Conservation (phyloP, 139 green algal species). For the Pleodorina starrii region DNA sequence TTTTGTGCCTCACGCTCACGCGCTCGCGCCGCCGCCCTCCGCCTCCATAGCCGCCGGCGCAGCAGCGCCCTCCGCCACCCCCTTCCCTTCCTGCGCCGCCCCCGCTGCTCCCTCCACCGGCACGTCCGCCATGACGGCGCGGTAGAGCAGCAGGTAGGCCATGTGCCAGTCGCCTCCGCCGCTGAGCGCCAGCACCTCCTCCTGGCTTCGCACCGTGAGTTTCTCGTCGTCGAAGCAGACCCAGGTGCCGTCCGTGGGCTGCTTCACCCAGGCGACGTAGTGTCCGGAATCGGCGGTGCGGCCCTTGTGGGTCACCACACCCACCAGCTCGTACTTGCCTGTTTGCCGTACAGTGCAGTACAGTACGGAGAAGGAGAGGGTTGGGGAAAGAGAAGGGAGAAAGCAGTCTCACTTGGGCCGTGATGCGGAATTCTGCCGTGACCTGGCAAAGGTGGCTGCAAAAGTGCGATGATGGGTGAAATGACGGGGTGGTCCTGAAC, state of each 20-base stretch:
- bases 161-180: slow-evolving; percentile 99
- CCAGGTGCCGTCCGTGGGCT: slow-evolving; percentile 89
- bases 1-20: background rate
- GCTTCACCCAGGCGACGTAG: slow-evolving; percentile 97
- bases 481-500: too few relatives aligned
- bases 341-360: too few relatives aligned
- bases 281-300: slow-evolving; percentile 96
- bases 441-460: too few relatives aligned
- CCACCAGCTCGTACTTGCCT: slow-evolving; percentile 93
- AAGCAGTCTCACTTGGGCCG: too few relatives aligned
- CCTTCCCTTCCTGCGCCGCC: background rate
- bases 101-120: slow-evolving; percentile 37
- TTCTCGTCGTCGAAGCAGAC: slow-evolving; percentile 98
- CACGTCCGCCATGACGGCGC: slow-evolving; percentile 69
- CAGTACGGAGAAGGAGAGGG: too few relatives aligned
- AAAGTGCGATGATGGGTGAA: too few relatives aligned
- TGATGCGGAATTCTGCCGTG: too few relatives aligned
- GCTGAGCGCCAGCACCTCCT: slow-evolving; percentile 92
- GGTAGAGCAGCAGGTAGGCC: slow-evolving; percentile 95
- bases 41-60: slow-evolving; percentile 31
- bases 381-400: too few relatives aligned
- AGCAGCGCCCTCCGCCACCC: background rate
- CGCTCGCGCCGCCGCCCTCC: background rate
- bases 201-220: slow-evolving; percentile 81
- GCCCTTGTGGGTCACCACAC: slow-evolving; percentile 98